Percentiles rank a stretch among this genome's conserved stretches.
Evolutionary conservation across 441 rosid species (phyloP).

Genomic region (Adansonia gregorii): DNA sequence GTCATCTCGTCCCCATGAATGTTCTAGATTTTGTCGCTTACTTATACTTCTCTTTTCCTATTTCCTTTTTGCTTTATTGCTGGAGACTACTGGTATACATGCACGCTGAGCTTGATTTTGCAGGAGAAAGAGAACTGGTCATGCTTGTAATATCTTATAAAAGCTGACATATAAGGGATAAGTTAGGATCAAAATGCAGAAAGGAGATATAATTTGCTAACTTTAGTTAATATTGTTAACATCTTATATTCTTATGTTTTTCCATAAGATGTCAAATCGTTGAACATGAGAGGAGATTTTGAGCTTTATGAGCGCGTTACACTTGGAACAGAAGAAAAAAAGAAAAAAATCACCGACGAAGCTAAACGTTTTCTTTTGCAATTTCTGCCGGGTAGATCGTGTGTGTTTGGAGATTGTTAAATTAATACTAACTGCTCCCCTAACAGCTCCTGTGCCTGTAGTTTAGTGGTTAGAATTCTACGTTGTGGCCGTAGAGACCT

Average conservation of each 20-base stretch:
- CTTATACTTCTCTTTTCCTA: not conserved
- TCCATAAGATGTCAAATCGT: too few species aligned
- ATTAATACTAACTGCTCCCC: too few species aligned
- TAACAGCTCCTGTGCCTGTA: constrained; percentile 38
- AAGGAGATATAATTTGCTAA: too few species aligned
- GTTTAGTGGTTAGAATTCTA: constrained; percentile 70
- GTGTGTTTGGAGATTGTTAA: too few species aligned
- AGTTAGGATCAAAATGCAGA: not conserved
- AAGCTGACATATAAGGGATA: not conserved
- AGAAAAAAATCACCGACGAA: too few species aligned
- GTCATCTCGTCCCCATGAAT: not conserved
- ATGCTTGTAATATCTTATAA: not conserved
- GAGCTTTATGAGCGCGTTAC: too few species aligned
- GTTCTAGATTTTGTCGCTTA: not conserved
- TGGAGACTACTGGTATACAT: not conserved
- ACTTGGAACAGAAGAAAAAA: too few species aligned
- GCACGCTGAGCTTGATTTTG: not conserved
- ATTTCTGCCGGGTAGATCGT: too few species aligned
- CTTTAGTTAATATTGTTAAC: not conserved
- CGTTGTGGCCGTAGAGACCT: constrained; percentile 60
- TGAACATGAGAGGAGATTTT: too few species aligned
- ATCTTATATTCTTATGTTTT: not conserved
- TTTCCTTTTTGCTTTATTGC: not conserved
- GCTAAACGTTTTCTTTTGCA: too few species aligned
- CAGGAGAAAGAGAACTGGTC: not conserved